These are phyloP conservation scores for Blastocystis sp. DNA, from an alignment of 352 stramenopile genomes.

Conservation along the genomic window DNA sequence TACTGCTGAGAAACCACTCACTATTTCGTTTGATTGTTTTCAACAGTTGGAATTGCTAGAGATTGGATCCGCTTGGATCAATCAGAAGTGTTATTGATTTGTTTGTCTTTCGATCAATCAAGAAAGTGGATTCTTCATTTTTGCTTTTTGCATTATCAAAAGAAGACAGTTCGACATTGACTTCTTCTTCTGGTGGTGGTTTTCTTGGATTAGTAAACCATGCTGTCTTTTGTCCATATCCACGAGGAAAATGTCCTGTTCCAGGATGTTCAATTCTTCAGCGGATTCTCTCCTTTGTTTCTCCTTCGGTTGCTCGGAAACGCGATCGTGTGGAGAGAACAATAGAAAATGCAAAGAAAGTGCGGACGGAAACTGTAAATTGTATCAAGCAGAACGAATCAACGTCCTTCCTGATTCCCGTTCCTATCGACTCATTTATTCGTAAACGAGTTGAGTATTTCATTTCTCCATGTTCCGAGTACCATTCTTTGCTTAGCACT, in stretches of 20 bases:
- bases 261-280: slow-evolving; percentile 10
- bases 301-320: background rate
- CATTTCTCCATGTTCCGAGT: background rate
- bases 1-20: no score
- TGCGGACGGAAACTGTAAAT: background rate
- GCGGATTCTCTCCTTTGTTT: background rate
- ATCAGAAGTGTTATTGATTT: background rate
- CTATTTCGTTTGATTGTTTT: no score
- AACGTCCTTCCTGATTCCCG: background rate
- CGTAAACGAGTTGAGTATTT: slow-evolving; percentile 6
- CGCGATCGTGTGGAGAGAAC: background rate
- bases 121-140: background rate
- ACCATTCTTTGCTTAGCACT: background rate
- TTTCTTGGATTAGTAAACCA: slow-evolving; percentile 36
- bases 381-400: background rate
- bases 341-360: background rate
- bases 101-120: background rate
- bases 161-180: background rate
- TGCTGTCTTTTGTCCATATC: slow-evolving; percentile 14
- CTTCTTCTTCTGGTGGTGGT: background rate
- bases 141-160: background rate
- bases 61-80: background rate
- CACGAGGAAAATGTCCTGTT: slow-evolving; percentile 42
- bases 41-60: no score
- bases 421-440: slow-evolving; percentile 6